phyloP scores from a whole-genome alignment of 257 asterid genomes.

The Capsicum chinense region DNA sequence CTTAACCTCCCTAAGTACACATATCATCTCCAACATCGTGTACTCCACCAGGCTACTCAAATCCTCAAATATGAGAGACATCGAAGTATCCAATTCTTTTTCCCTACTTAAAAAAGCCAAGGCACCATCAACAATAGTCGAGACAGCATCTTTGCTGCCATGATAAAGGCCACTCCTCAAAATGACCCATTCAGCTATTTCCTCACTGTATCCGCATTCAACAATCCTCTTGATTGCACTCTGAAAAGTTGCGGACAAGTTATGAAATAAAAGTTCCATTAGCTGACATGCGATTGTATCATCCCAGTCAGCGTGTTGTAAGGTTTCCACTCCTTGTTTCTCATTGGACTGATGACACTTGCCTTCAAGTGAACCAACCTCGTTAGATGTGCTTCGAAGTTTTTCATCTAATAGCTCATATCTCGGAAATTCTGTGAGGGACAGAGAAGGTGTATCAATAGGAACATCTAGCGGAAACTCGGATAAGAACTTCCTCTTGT shows the following conservation, averaged over 20 bases:
- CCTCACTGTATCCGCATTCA: slow-evolving; percentile 59
- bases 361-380: slow-evolving; percentile 45
- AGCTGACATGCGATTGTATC: slow-evolving; percentile 58
- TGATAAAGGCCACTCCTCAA: slow-evolving; percentile 59
- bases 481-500: slow-evolving; percentile 71
- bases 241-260: slow-evolving; percentile 46
- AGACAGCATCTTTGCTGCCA: slow-evolving; percentile 64
- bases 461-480: slow-evolving; percentile 49
- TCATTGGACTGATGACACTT: slow-evolving; percentile 38
- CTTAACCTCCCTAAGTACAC: slow-evolving; percentile 60
- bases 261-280: slow-evolving; percentile 54
- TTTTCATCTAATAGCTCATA: slow-evolving; percentile 63
- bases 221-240: slow-evolving; percentile 63
- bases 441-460: slow-evolving; percentile 41
- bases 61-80: slow-evolving; percentile 51
- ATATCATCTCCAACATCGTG: slow-evolving; percentile 67
- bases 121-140: slow-evolving; percentile 73
- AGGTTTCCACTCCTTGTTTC: slow-evolving; percentile 44
- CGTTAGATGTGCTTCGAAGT: slow-evolving; percentile 38
- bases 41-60: slow-evolving; percentile 61
- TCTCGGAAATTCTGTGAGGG: slow-evolving; percentile 62
- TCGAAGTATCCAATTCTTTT: slow-evolving; percentile 44
- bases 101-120: slow-evolving; percentile 54
- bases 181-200: slow-evolving; percentile 73
- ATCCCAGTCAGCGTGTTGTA: slow-evolving; percentile 61